These are phyloP conservation scores for Puccinia coronata DNA, from an alignment of 1,284 basidiomycete genomes.

Conservation along the genomic window DNA sequence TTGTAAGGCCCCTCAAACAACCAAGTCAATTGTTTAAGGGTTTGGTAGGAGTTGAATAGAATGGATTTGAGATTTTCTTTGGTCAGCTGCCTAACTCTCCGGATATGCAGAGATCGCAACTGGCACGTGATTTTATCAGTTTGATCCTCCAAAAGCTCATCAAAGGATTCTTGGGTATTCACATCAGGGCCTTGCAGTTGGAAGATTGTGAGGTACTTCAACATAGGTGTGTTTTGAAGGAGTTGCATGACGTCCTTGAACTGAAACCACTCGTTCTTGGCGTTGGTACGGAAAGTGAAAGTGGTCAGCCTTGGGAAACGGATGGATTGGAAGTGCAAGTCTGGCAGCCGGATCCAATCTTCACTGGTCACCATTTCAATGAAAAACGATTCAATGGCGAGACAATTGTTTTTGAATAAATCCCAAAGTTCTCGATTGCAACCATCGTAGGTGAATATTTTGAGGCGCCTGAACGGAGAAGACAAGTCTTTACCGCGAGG, in stretches of 20 bases:
- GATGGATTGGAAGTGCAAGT: background rate
- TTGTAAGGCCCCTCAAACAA: background rate
- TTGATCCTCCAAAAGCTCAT: no score
- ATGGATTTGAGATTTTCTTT: background rate
- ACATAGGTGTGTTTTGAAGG: background rate
- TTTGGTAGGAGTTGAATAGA: background rate
- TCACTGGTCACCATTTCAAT: background rate
- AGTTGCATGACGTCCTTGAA: background rate
- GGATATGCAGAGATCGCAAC: background rate
- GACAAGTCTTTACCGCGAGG: background rate
- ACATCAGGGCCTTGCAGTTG: background rate
- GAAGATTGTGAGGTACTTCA: background rate
- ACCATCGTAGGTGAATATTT: background rate
- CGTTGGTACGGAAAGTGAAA: constrained; percentile 1
- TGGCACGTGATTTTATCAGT: background rate
- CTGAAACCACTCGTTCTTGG: background rate
- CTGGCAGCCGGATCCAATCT: background rate
- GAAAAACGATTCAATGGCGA: background rate
- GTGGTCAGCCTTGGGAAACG: background rate
- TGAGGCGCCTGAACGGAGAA: background rate
- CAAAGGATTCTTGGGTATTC: no score
- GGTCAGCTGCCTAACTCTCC: background rate
- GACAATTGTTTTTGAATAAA: background rate
- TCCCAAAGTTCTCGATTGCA: background rate
- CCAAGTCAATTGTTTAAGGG: background rate